phyloP scores from a whole-genome alignment of 345 rosid species.

The Arabis alpina region DNA sequence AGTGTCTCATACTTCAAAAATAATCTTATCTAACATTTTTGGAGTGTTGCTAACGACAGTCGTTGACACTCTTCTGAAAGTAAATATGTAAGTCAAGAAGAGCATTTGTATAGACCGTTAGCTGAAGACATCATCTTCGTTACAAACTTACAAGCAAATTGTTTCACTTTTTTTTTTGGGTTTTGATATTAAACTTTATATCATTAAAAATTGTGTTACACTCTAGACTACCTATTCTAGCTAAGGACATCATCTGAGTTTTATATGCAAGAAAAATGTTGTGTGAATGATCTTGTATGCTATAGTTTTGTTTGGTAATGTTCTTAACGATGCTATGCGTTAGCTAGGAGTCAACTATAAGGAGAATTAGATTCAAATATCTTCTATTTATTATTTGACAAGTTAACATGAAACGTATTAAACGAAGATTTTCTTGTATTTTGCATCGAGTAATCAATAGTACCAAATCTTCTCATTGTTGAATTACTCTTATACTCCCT shows the following conservation, averaged over 20 bases:
- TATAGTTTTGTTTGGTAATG: neutral
- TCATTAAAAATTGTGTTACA: no score
- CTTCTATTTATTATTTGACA: neutral
- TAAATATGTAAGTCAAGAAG: slow-evolving; percentile 5
- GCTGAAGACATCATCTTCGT: neutral
- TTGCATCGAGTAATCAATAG: neutral
- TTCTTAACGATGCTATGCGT: neutral
- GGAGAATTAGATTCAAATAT: neutral
- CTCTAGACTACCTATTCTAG: no score
- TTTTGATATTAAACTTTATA: no score
- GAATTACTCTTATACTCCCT: neutral
- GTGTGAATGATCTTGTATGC: neutral
- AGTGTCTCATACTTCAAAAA: neutral
- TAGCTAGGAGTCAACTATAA: neutral
- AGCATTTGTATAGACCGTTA: neutral
- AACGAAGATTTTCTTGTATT: neutral
- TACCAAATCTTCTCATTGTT: neutral
- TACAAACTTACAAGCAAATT: no score
- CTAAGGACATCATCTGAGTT: neutral
- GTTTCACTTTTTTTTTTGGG: no score
- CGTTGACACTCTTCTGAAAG: neutral
- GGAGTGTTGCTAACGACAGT: neutral
- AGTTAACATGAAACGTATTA: neutral
- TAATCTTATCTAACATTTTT: neutral
- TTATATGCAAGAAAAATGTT: neutral